phyloP scores from a whole-genome alignment of 2,329 filamentous ascomycete genomes.

The Mycosphaerella sp. region DNA sequence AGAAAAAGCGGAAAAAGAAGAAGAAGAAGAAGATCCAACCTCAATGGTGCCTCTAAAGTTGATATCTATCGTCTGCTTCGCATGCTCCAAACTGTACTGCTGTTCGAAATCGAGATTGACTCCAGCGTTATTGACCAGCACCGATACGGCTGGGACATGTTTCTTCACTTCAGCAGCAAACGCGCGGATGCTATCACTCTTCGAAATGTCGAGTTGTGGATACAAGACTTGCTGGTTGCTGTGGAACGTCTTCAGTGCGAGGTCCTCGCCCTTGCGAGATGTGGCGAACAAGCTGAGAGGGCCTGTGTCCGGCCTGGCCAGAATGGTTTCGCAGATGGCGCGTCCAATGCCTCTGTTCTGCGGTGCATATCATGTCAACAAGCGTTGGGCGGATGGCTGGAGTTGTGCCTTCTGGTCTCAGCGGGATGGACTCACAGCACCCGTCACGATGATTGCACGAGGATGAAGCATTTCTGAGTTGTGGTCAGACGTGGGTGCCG shows the following conservation, averaged over 20 bases:
- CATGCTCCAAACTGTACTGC: conserved; percentile 26
- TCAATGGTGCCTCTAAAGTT: conserved; percentile 36
- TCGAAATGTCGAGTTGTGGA: conserved; percentile 31
- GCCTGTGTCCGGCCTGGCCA: conserved; percentile 20
- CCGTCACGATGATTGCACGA: conserved; percentile 33
- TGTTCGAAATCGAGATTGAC: conserved; percentile 29
- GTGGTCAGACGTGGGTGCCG: not conserved
- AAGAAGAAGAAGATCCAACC: conserved; percentile 18
- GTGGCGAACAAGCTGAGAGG: conserved; percentile 33
- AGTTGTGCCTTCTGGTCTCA: too few relatives aligned
- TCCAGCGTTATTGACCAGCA: conserved; percentile 38
- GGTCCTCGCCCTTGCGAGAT: conserved; percentile 30
- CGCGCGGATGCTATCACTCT: conserved; percentile 24
- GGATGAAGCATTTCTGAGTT: conserved; percentile 24
- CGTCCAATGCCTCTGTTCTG: conserved; percentile 36
- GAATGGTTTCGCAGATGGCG: conserved; percentile 33
- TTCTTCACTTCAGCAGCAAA: conserved; percentile 28
- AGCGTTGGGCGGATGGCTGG: conserved; percentile 2
- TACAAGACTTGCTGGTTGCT: conserved; percentile 25
- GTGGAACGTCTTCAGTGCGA: conserved; percentile 21
- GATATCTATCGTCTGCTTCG: conserved; percentile 31
- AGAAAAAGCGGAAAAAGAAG: not conserved
- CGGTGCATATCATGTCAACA: not conserved
- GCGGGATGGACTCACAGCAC: conserved; percentile 25
- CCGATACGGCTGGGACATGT: conserved; percentile 25